Base-by-base conservation (phyloP, 176 grass and related monocot genomes). In the Coix lacrymajobi region DNA sequence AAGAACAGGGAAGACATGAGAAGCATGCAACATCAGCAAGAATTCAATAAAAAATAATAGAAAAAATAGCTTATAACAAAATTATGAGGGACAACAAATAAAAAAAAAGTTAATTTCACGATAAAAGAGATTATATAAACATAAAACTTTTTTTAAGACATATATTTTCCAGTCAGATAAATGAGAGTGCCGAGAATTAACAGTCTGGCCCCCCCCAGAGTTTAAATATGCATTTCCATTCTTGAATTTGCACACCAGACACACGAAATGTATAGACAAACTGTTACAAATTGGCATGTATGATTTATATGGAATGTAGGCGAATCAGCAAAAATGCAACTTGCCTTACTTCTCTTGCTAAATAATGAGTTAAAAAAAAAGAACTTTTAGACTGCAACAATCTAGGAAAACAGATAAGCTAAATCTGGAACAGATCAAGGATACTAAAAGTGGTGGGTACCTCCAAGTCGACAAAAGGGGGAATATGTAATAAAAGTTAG, bases 1-100 rank as follows among this genome's bases (percentile, higher is more conserved):
- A 77, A 74, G 36, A 34, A 81, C 51, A 68, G 29, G 83, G 68
- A 86, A 30, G 37, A 38, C 28, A 66, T 61, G 11, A 85, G 37
- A 71, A 40, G 33, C 36, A 79, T 57, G 39, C 49, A 85, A 44
- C 19, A 78, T 57, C 46, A 73, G 12, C 13, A 45, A 46, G 11
- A 70, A 8, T 82, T 26, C 54, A 71, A 87, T 2, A 61, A 38
- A 30, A 83, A 63, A 67, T 7, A 65, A 33, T 31, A 12, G 29
- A 44, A 31, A 38, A 29, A 72, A 26, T 31, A 40, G 62, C 65
- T 73, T 56, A 80, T 15, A 37, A 44, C 25, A 43, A 20, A 71
- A 48, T 75, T 73, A 57, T 13, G 8, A n/a, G 26, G 69, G 43
- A 37, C 16, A 43, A 74, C 68, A 17, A 63, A 56, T 20, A 0